Base-by-base conservation (phyloP, 352 stramenopile species). In the Globisporangium parvum region DNA sequence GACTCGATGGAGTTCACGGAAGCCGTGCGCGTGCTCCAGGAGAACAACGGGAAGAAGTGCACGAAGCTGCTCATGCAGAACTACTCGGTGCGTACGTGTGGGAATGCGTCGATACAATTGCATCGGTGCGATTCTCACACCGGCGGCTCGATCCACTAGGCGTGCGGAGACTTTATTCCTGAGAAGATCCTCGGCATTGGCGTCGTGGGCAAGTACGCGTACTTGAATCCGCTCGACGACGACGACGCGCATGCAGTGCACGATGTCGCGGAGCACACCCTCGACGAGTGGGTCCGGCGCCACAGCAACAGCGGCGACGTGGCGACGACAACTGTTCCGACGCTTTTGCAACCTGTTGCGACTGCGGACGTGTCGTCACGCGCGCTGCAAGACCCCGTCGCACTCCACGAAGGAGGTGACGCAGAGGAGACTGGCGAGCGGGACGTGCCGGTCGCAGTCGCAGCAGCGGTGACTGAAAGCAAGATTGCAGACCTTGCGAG, bases 31-130 rank as follows among this genome's bases (percentile, higher is more conserved):
- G 77, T 92, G 20, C 67, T 94, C 12, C 84, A 94, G 42, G 81
- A 91, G 44, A 92, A 94, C 64, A 94, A 94, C 47, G 84, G 84
- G 35, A 79, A 86, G 40, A 79, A 87, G 62, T 94, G 84, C 67
- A 94, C 81, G 15, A 94, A 91, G 54, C 51, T 94, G 28, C 68
- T 94, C 18, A 92, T 94, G 80, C 84, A 94, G 53, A 94, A 94
- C 47, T 94, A 91, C 50, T 90, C 81, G 57, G 73, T 84, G 59
- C 28, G 48, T 23, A 17, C 11, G 37, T 44, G 33, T 28, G 21
- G n/a, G 31, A 37, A 37, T 37, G 31, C 31, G 31, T 37, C 31
- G 31, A 37, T 37, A 20, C 14, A 20, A 6, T 44, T 44, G 39
- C 17, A 14, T 44, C 14, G 5, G 18, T 44, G 15, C 18, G 39